Evolutionary conservation across 768 basidiomycete species (phyloP), one percentile per base, ranked within the genome.

Genomic region (Chalciporus sphaerocephalus): DNA sequence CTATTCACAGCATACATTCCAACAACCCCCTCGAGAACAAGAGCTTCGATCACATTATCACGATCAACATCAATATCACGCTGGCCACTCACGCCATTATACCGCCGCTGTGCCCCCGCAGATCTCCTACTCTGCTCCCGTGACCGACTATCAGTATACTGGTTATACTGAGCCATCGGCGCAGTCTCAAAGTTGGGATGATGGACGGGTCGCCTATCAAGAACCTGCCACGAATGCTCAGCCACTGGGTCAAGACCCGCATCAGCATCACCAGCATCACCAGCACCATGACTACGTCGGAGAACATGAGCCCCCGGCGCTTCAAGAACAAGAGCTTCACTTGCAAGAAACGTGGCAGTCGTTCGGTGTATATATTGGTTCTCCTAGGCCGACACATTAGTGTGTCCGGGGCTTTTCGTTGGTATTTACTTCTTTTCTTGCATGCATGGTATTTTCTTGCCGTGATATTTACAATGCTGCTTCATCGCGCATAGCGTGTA

Each of bases 341-440:
- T 58, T 51, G 51, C 74, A 39, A 70, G 83, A 85, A 64, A 83
- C 83, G 9, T 87, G 84, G 84, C 74, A 76, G 59, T 71, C 76
- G 46, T 87, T 83, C 66, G 78, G 83, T 72, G 71, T 75, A 48
- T 79, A 79, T 55, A 73, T 80, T 43, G 53, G 67, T 42, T 59
- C 44, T 6, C 47, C 49, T 1, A 36, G 23, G 28, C 45, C 54
- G 2, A 12, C 47, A 8, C 25, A 20, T 5, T 60, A 38, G 50
- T 24, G 20, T 22, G 22, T 38, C 18, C 22, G 23, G 23, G 22
- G 27, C 36, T 13, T 41, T 23, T 37, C 15, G 28, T 28, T 5
- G 28, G 13, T 32, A 15, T 4, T 15, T 32, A 32, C n/a, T n/a
- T n/a, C 5, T 8, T 32, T 32, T n/a, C n/a, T 27, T 27, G 4